Evolutionary conservation across 2,329 filamentous ascomycete genomes (phyloP).

Genomic region (Alternaria sp.): DNA sequence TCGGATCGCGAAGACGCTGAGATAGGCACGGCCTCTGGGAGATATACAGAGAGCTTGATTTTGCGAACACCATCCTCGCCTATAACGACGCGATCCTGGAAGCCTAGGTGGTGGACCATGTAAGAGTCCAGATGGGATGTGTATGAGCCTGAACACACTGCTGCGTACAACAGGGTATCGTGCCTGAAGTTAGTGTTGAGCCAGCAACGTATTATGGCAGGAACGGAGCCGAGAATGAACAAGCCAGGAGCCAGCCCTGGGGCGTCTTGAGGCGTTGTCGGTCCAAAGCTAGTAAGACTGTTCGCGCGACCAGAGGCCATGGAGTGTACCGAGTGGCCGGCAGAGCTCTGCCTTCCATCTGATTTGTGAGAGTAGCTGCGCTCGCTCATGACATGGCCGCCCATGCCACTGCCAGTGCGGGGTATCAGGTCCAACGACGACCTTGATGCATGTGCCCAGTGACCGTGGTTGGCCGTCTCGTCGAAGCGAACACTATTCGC

Average conservation of each 20-base stretch:
- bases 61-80: constrained; percentile 71
- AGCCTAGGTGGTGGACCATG: constrained; percentile 76
- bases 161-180: constrained; percentile 86
- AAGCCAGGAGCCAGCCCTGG: constrained; percentile 82
- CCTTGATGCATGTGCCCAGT: constrained; percentile 83
- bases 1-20: constrained; percentile 76
- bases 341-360: constrained; percentile 91
- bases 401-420: constrained; percentile 80
- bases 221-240: constrained; percentile 85
- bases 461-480: constrained; percentile 90
- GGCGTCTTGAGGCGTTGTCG: constrained; percentile 79
- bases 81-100: constrained; percentile 71
- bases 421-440: constrained; percentile 85
- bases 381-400: constrained; percentile 83
- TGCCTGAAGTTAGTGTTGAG: constrained; percentile 90
- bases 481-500: constrained; percentile 98
- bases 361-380: constrained; percentile 93
- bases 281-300: constrained; percentile 71
- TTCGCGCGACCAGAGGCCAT: constrained; percentile 81
- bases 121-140: constrained; percentile 81
- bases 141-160: constrained; percentile 90
- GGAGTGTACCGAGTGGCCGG: constrained; percentile 83
- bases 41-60: constrained; percentile 82
- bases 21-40: constrained; percentile 87
- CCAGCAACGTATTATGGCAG: constrained; percentile 96